Percentiles rank a stretch among this genome's conserved stretches.
These are phyloP conservation scores for Allomyces macrogynus DNA, from an alignment of 192 early-diverging fungal genomes.

Conservation along the genomic window DNA sequence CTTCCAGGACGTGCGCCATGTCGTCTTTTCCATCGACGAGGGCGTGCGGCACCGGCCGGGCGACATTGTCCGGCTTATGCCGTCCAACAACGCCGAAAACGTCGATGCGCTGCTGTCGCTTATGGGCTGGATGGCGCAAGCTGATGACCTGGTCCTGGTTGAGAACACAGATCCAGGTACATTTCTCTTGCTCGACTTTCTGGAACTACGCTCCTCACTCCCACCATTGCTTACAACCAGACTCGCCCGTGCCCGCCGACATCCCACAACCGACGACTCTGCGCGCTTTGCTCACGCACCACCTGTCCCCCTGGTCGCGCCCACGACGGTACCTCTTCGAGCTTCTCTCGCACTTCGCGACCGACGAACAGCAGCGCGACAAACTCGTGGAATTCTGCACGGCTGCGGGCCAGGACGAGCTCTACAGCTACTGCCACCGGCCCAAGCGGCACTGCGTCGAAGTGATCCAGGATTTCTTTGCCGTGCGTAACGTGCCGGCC, in stretches of 20 bases:
- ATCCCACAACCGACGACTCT: slow-evolving; percentile 28
- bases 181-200: slow-evolving; percentile 5
- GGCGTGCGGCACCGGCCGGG: slow-evolving; percentile 44
- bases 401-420: slow-evolving; percentile 67
- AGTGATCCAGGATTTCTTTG: slow-evolving; percentile 62
- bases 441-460: slow-evolving; percentile 62
- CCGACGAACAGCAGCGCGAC: slow-evolving; percentile 42
- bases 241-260: background rate
- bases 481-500: slow-evolving; percentile 42
- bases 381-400: slow-evolving; percentile 61
- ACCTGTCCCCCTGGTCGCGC: slow-evolving; percentile 67
- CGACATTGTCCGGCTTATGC: slow-evolving; percentile 57
- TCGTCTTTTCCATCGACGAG: slow-evolving; percentile 32
- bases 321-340: slow-evolving; percentile 88
- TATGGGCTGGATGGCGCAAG: slow-evolving; percentile 44
- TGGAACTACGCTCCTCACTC: no score
- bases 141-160: slow-evolving; percentile 37
- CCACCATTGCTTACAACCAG: background rate
- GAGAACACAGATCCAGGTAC: slow-evolving; percentile 24
- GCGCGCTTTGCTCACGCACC: slow-evolving; percentile 45
- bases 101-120: slow-evolving; percentile 45
- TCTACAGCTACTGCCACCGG: slow-evolving; percentile 68
- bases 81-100: slow-evolving; percentile 46
- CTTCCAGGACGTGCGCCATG: slow-evolving; percentile 82
- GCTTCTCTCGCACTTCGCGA: slow-evolving; percentile 58